These are phyloP conservation scores for Hortaea werneckii DNA, from an alignment of 2,329 filamentous ascomycete species.

Conservation along the genomic window DNA sequence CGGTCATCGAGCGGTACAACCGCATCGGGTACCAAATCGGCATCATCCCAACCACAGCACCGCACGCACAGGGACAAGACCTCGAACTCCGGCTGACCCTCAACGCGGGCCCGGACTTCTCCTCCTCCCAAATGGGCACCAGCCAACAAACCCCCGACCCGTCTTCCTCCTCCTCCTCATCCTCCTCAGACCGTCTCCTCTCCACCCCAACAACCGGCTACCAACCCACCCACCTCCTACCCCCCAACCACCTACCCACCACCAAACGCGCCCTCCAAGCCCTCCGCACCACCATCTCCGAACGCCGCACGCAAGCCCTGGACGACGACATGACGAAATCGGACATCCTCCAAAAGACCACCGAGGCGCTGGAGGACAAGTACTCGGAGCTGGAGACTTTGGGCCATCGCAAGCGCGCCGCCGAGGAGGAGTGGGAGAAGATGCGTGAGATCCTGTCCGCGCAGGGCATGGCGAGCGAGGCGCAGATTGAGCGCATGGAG, in stretches of 20 bases:
- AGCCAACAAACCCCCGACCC: slow-evolving; percentile 39
- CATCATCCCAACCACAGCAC: slow-evolving; percentile 73
- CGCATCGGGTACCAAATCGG: slow-evolving; percentile 88
- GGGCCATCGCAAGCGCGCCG: slow-evolving; percentile 75
- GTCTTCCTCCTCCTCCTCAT: background rate
- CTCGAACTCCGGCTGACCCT: slow-evolving; percentile 80
- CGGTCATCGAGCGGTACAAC: slow-evolving; percentile 83
- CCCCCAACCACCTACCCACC: slow-evolving; percentile 69
- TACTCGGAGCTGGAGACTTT: slow-evolving; percentile 83
- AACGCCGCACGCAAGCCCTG: slow-evolving; percentile 68
- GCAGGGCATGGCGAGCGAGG: slow-evolving; percentile 78
- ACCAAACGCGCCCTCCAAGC: slow-evolving; percentile 69
- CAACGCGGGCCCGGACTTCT: slow-evolving; percentile 67
- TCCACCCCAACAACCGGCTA: slow-evolving; percentile 78
- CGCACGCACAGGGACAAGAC: slow-evolving; percentile 65
- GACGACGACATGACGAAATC: slow-evolving; percentile 92
- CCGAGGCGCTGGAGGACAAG: slow-evolving; percentile 95
- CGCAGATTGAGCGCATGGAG: slow-evolving; percentile 97
- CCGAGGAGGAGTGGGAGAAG: slow-evolving; percentile 88
- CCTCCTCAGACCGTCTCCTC: slow-evolving; percentile 60
- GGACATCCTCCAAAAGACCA: slow-evolving; percentile 85
- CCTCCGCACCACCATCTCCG: slow-evolving; percentile 84
- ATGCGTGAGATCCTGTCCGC: slow-evolving; percentile 73
- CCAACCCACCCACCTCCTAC: slow-evolving; percentile 75
- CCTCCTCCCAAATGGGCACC: slow-evolving; percentile 38